phyloP scores from a whole-genome alignment of 345 rosid species.

The Salix caprea region DNA sequence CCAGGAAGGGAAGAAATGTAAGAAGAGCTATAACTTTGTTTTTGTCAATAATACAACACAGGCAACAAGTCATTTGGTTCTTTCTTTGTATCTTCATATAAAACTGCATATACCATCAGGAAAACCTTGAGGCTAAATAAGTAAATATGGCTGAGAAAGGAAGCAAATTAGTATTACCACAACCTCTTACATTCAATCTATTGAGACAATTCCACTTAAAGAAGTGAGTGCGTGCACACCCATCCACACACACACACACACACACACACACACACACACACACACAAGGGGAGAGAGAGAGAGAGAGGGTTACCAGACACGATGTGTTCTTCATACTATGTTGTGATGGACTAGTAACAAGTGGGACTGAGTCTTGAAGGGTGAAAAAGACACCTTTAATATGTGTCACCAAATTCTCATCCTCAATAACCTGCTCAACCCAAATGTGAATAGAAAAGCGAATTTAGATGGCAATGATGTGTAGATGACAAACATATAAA shows the following conservation, averaged over 20 bases:
- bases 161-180: slow-evolving; percentile 17
- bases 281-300: background rate
- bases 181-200: slow-evolving; percentile 7
- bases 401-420: slow-evolving; percentile 55
- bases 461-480: background rate
- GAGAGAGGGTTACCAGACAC: slow-evolving; percentile 42
- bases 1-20: slow-evolving; percentile 27
- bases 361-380: slow-evolving; percentile 50
- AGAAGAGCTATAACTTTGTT: slow-evolving; percentile 27
- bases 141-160: slow-evolving; percentile 45
- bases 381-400: slow-evolving; percentile 57
- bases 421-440: slow-evolving; percentile 63
- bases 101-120: slow-evolving; percentile 31
- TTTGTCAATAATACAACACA: slow-evolving; percentile 24
- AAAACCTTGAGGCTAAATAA: slow-evolving; percentile 36
- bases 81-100: slow-evolving; percentile 36
- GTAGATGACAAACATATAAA: slow-evolving; percentile 1
- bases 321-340: slow-evolving; percentile 38
- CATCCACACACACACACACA: background rate
- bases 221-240: background rate
- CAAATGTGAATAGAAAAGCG: slow-evolving; percentile 14
- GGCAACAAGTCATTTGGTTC: slow-evolving; percentile 30
- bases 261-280: background rate
- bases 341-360: slow-evolving; percentile 36
- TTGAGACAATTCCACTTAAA: background rate